phyloP scores from a whole-genome alignment of 805 yeast species.

The Sungouiella thailandica region DNA sequence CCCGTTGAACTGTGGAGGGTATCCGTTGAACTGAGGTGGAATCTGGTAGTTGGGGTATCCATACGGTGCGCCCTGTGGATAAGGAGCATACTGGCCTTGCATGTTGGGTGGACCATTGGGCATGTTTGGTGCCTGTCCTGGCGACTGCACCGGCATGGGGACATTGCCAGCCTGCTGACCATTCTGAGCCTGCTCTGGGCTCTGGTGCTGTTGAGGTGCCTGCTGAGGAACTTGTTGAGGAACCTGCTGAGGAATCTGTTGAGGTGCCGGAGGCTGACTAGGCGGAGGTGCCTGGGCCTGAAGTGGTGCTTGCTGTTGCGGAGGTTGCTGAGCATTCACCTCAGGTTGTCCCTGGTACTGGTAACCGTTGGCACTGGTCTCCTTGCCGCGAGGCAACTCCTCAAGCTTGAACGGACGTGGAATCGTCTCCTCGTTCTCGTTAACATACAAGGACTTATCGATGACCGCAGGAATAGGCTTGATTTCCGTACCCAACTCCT shows the following conservation, averaged over 20 bases:
- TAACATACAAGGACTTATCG: conserved; percentile 85
- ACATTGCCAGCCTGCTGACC: no score
- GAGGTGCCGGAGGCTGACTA: neutral
- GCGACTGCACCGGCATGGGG: neutral
- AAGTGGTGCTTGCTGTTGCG: neutral
- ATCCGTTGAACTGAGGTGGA: conserved; percentile 23
- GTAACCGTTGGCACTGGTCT: conserved; percentile 28
- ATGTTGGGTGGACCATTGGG: no score
- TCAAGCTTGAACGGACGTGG: conserved; percentile 89
- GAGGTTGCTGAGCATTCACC: conserved; percentile 3
- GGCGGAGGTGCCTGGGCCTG: conserved; percentile 1
- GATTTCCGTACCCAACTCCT: conserved; percentile 95
- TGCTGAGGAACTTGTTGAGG: conserved; percentile 14
- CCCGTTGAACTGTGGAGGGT: conserved; percentile 21
- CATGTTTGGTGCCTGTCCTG: no score
- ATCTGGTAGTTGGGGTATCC: conserved; percentile 17
- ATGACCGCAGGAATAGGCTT: conserved; percentile 94
- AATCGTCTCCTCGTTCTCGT: conserved; percentile 65
- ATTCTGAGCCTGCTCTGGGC: no score
- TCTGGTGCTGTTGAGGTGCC: conserved; percentile 9
- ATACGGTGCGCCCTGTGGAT: conserved; percentile 25
- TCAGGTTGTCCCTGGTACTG: conserved; percentile 45
- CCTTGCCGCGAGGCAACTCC: conserved; percentile 45
- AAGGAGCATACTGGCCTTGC: conserved; percentile 3
- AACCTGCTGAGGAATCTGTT: neutral